phyloP scores from a whole-genome alignment of 2,329 filamentous ascomycete species.

The Aspergillus sp. region DNA sequence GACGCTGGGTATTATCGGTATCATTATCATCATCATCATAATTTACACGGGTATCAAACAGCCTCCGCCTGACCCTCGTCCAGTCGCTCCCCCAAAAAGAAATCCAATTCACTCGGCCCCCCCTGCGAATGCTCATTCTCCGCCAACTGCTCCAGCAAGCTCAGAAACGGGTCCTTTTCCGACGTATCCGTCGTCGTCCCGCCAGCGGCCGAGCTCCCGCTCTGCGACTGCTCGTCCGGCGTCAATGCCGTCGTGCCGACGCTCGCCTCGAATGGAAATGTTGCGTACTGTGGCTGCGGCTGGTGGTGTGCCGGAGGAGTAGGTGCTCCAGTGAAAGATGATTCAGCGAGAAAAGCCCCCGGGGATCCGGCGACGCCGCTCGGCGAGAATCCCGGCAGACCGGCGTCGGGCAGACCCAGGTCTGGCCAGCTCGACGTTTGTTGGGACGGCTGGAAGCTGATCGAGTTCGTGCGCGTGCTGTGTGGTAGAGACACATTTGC shows the following conservation, averaged over 20 bases:
- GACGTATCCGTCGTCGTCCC: conserved; percentile 49
- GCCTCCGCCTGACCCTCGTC: conserved; percentile 6
- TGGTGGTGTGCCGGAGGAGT: conserved; percentile 21
- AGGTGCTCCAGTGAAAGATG: conserved; percentile 19
- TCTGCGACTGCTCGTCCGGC: conserved; percentile 45
- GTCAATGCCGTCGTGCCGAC: conserved; percentile 23
- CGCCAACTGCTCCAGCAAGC: conserved; percentile 74
- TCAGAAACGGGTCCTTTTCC: conserved; percentile 79
- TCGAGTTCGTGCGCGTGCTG: conserved; percentile 19
- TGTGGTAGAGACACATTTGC: conserved; percentile 9
- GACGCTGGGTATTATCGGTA: background rate
- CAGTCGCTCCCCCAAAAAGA: conserved; percentile 57
- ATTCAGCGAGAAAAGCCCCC: conserved; percentile 34
- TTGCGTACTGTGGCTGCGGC: conserved; percentile 33
- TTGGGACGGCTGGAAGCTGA: conserved; percentile 20
- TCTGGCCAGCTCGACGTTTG: conserved; percentile 17
- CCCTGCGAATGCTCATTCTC: conserved; percentile 70
- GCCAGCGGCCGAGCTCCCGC: conserved; percentile 20
- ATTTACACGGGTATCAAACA: background rate
- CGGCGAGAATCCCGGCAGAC: conserved; percentile 36
- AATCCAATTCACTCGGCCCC: conserved; percentile 72
- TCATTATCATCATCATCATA: background rate
- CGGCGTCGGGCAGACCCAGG: conserved; percentile 13
- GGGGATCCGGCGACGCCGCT: conserved; percentile 32
- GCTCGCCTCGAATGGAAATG: conserved; percentile 35